These are phyloP conservation scores for Pelargonium nanum DNA, from an alignment of 345 rosid species.

Conservation along the genomic window DNA sequence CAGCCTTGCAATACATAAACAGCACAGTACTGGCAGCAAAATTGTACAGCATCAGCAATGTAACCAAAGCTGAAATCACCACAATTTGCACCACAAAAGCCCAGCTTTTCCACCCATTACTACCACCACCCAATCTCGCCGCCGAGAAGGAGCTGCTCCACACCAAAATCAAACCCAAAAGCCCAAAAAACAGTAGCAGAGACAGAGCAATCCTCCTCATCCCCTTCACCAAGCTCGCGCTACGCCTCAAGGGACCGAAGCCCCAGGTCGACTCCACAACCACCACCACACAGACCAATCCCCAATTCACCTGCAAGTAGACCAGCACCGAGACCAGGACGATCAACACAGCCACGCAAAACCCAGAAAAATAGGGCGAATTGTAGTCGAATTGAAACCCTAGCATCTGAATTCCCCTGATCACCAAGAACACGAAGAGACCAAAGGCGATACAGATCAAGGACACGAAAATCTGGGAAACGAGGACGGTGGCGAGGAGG, in stretches of 20 bases:
- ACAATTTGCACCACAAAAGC: slow-evolving; percentile 37
- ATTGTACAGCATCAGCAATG: slow-evolving; percentile 21
- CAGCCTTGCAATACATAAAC: slow-evolving; percentile 61
- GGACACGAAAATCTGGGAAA: slow-evolving; percentile 15
- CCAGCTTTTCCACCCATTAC: slow-evolving; percentile 32
- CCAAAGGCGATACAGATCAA: slow-evolving; percentile 20
- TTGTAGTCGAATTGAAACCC: slow-evolving; percentile 16
- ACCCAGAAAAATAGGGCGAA: slow-evolving; percentile 25
- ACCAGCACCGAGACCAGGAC: slow-evolving; percentile 12
- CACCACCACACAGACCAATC: slow-evolving; percentile 35
- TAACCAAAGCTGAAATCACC: slow-evolving; percentile 24
- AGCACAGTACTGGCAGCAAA: slow-evolving; percentile 47
- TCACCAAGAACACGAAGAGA: slow-evolving; percentile 14
- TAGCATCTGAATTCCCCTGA: slow-evolving; percentile 16
- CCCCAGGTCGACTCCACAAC: slow-evolving; percentile 71
- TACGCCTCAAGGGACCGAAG: slow-evolving; percentile 48
- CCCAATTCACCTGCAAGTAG: slow-evolving; percentile 38
- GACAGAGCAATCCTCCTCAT: slow-evolving; percentile 33
- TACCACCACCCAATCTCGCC: slow-evolving; percentile 8
- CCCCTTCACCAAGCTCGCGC: slow-evolving; percentile 37
- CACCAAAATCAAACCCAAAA: slow-evolving; percentile 15
- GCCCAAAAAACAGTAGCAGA: slow-evolving; percentile 21
- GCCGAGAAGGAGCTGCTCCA: slow-evolving; percentile 16
- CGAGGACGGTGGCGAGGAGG: slow-evolving; percentile 28
- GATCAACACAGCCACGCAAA: slow-evolving; percentile 8